Evolutionary conservation across 1,284 basidiomycete genomes (phyloP).

Genomic region (Ustilago cynodontis): DNA sequence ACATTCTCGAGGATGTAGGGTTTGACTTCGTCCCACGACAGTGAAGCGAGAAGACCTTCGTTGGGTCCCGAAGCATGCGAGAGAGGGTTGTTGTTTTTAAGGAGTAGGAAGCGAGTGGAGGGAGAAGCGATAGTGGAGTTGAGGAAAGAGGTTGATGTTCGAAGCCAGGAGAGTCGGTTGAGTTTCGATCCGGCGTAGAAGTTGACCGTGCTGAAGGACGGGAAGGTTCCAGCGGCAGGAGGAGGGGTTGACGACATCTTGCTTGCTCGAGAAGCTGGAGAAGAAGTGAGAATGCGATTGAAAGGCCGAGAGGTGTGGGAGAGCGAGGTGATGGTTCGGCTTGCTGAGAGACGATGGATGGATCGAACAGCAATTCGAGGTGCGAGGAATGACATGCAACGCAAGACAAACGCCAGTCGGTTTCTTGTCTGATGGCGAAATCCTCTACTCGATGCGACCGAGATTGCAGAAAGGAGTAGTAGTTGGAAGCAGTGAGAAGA

Average conservation of each 20-base stretch:
- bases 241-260: slow-evolving; percentile 16
- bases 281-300: background rate
- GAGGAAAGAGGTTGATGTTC: slow-evolving; percentile 67
- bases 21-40: slow-evolving; percentile 67
- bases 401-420: background rate
- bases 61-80: slow-evolving; percentile 45
- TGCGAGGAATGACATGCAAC: slow-evolving; percentile 19
- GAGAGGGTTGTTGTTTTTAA: slow-evolving; percentile 68
- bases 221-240: slow-evolving; percentile 21
- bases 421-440: background rate
- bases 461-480: no score
- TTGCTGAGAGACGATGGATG: slow-evolving; percentile 19
- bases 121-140: slow-evolving; percentile 64
- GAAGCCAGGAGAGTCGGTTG: slow-evolving; percentile 68
- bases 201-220: slow-evolving; percentile 58
- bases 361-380: slow-evolving; percentile 21
- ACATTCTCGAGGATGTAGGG: slow-evolving; percentile 49
- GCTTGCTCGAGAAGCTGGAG: background rate
- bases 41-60: slow-evolving; percentile 53
- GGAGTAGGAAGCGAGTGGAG: slow-evolving; percentile 65
- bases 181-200: slow-evolving; percentile 64
- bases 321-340: background rate
- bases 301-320: background rate
- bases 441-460: no score
- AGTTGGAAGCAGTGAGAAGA: background rate